These are phyloP conservation scores for Lactarius psammicola DNA, from an alignment of 768 basidiomycete genomes.

Conservation along the genomic window DNA sequence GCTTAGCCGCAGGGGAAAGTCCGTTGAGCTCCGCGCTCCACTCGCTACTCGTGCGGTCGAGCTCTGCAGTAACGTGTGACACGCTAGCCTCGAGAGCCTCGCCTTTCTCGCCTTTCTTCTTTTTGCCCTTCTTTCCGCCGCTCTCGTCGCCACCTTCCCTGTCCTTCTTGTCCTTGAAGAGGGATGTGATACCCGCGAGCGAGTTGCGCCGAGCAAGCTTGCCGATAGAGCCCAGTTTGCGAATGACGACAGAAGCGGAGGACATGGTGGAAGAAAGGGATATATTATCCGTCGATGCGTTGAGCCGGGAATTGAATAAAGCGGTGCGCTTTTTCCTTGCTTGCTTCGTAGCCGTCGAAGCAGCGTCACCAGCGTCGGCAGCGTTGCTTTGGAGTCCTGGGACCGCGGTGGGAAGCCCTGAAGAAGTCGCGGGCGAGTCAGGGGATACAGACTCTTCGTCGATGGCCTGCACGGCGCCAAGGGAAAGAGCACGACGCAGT, in stretches of 20 bases:
- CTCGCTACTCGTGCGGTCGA: conserved; percentile 69
- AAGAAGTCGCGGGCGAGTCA: conserved; percentile 30
- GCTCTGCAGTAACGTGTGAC: conserved; percentile 80
- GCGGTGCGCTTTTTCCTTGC: conserved; percentile 66
- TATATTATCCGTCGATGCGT: conserved; percentile 91
- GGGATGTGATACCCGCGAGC: conserved; percentile 83
- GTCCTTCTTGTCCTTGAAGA: conserved; percentile 84
- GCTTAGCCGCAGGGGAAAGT: conserved; percentile 84
- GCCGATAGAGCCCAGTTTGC: conserved; percentile 90
- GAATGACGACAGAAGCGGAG: conserved; percentile 93
- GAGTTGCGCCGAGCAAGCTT: conserved; percentile 88
- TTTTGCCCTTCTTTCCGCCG: conserved; percentile 47
- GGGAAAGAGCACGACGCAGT: conserved; percentile 68
- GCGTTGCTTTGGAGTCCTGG: conserved; percentile 32
- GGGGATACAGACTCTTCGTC: conserved; percentile 54
- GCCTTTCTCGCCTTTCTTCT: conserved; percentile 58
- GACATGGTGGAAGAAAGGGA: conserved; percentile 93
- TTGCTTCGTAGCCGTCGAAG: conserved; percentile 37
- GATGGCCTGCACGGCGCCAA: conserved; percentile 58
- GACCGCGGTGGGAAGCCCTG: conserved; percentile 4
- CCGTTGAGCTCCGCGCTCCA: conserved; percentile 60
- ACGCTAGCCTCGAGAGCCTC: conserved; percentile 67
- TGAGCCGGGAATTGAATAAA: conserved; percentile 85
- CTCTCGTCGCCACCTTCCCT: conserved; percentile 42
- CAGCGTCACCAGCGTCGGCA: conserved; percentile 31